Base-by-base conservation (phyloP, 2,329 filamentous ascomycete species). In the Diplocarpon mali region DNA sequence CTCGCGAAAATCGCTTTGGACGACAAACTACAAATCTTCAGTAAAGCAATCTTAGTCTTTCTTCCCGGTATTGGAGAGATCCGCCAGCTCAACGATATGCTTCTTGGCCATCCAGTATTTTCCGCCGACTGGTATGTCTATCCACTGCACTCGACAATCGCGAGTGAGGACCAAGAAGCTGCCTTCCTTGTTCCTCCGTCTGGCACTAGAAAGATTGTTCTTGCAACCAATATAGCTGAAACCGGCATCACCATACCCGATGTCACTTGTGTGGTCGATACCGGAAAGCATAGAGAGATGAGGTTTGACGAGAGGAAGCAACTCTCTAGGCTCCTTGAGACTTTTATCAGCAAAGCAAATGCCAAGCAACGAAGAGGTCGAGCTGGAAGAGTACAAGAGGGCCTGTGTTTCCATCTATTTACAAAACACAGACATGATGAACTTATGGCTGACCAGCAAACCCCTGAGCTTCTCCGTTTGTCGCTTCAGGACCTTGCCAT, bases 181-280 rank as follows among this genome's bases (percentile, higher is more conserved):
- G 92, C 92, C 0, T 98, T 98, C 61, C 69, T 86, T 5, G 67
- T 95, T 0, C 92, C 92, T 5, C 87, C 89, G 1, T 73, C 72
- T 2, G 90, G 90, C 0, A 72, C 80, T 45, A 77, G 89, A 51
- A 98, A 98, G 67, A 92, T 98, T 52, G 90, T 98, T 2, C 74
- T 98, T 44, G 89, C 92, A 1, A 98, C 92, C 12, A 98, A 98
- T 60, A 98, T 98, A 62, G 92, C 92, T 4, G 92, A 98, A 64
- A 98, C 92, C 0, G 92, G 92, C 68, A 95, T 98, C 60, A 98
- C 92, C 0, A 98, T 98, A 53, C 92, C 92, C 1, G 92, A 98
- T 61, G 86, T 98, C 27, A 96, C 92, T 0, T 95, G 89, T 56
- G 92, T 98, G 37, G 84, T 98, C 47, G 92, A 98, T 63, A 89